phyloP scores from a whole-genome alignment of 164 flowering plant species.

The Stephania yunnanensis region DNA sequence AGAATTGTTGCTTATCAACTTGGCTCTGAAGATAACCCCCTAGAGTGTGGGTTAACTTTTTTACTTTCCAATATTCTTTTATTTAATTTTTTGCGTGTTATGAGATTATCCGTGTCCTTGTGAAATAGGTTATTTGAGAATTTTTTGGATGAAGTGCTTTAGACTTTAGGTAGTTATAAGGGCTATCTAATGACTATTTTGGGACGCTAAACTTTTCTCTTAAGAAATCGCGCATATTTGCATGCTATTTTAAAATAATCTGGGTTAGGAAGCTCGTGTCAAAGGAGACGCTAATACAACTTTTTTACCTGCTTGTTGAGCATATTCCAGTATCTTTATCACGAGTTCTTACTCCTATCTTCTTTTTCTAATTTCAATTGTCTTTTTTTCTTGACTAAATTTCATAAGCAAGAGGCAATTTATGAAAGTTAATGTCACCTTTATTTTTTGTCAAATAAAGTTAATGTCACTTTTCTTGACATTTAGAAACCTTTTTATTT shows the following conservation, averaged over 20 bases:
- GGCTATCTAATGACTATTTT: not conserved
- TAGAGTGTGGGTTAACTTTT: not conserved
- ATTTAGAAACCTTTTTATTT: not conserved
- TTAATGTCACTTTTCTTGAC: not conserved
- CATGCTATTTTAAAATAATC: too few relatives aligned
- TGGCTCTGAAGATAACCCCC: not conserved
- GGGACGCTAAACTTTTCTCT: not conserved
- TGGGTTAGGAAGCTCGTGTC: not conserved
- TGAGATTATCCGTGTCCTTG: too few relatives aligned
- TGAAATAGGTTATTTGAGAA: too few relatives aligned
- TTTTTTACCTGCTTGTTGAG: not conserved
- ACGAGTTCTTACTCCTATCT: not conserved
- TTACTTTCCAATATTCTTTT: too few relatives aligned
- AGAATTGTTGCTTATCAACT: not conserved
- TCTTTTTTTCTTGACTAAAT: too few relatives aligned
- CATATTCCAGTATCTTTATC: not conserved
- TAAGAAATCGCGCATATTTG: not conserved
- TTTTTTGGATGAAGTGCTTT: not conserved
- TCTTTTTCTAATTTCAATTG: too few relatives aligned
- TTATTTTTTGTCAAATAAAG: not conserved
- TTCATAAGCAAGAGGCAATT: not conserved
- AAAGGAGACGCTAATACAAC: not conserved
- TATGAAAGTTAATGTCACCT: not conserved
- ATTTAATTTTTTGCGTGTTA: too few relatives aligned
- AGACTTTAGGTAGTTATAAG: not conserved